Evolutionary conservation across 2,329 filamentous ascomycete genomes (phyloP), one percentile per base, ranked within the genome.

Genomic region (Fusarium virguliforme): DNA sequence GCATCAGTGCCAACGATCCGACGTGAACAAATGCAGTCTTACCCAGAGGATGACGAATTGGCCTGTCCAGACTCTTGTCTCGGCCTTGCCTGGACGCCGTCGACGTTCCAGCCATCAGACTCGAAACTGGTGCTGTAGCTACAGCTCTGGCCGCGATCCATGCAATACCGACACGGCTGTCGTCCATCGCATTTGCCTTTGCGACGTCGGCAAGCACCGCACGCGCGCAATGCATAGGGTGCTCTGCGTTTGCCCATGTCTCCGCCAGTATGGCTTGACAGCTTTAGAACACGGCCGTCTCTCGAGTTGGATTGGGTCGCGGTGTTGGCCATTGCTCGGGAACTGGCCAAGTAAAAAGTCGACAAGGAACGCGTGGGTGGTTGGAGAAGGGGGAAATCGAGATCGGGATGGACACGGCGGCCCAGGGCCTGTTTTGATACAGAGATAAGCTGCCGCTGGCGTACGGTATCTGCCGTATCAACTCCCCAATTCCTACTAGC

Each of bases 131-230:
- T 67, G 24, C 46, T 59, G 41, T 62, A 75, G 35, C 43, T 60
- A 40, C 74, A 75, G 15, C 61, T 46, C 38, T 67, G 65, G 2
- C 60, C 63, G 12, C 72, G 60, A 6, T 62, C 60, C 28, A 46
- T 24, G 41, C 71, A 75, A 41, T 71, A 65, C 13, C 60, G 60
- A 55, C 74, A 75, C 18, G 73, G 73, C 30, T 74, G 60, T 13
- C 58, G 63, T 8, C 74, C 74, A 32, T 74, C 69, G 59, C 74
- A 75, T 65, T 68, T 70, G 9, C 73, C 73, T 60, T 75, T 75
- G 24, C 74, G 70, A 12, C 70, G 60, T 28, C 74, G 73, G 60
- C 74, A 75, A 3, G 66, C 66, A 48, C 75, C 72, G 62, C 74
- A 75, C 8, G 74, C 74, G n/a, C 72, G 69, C 15, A 68, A 50